Conservation (phyloP, 768 basidiomycete species). For the Pisolithus albus region DNA sequence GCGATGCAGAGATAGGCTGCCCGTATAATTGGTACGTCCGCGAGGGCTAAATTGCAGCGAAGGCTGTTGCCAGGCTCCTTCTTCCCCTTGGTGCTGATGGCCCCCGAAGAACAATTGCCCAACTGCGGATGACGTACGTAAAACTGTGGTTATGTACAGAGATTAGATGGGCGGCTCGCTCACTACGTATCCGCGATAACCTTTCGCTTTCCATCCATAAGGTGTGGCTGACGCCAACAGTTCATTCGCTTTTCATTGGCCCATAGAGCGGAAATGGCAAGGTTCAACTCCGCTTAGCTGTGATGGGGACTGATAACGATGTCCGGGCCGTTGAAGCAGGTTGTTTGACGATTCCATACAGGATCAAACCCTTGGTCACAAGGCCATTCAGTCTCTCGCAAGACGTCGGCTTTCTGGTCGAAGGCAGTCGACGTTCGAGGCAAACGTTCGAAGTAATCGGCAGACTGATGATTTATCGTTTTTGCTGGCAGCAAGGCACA, state of each 20-base stretch:
- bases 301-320: conserved; percentile 1
- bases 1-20: no score
- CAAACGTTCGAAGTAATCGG: background rate
- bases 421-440: background rate
- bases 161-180: conserved; percentile 18
- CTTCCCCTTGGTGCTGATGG: conserved; percentile 1
- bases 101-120: conserved; percentile 5
- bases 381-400: background rate
- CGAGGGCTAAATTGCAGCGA: background rate
- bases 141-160: conserved; percentile 19
- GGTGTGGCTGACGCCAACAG: conserved; percentile 7
- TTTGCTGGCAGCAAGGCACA: background rate
- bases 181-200: conserved; percentile 8
- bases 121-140: conserved; percentile 15
- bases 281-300: background rate
- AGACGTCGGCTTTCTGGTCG: background rate
- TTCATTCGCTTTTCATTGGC: conserved; percentile 5
- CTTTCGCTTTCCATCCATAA: conserved; percentile 18
- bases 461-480: background rate
- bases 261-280: conserved; percentile 1
- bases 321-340: background rate
- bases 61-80: background rate
- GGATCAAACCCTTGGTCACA: background rate
- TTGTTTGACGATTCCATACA: background rate
- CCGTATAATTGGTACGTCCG: background rate